Base-by-base conservation (phyloP, 2,329 filamentous ascomycete species). In the Apiospora malaysiana region DNA sequence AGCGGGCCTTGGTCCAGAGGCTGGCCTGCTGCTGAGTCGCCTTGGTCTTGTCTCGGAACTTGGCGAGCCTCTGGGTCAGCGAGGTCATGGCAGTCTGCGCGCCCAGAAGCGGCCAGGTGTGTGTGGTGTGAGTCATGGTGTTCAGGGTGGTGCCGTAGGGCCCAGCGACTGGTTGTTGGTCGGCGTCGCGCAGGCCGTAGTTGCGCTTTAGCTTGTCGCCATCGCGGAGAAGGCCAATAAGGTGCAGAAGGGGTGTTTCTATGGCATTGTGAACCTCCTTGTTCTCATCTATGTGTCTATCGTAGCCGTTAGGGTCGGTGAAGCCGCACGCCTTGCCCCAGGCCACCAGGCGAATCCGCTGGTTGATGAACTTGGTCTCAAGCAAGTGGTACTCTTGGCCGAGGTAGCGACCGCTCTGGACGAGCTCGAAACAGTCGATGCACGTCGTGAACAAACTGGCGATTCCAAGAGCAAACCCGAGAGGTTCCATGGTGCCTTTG, bases 161-260 rank as follows among this genome's bases (percentile, higher is more conserved):
- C 32, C 16, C 27, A 16, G 6, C 10, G 12, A 5, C 56, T 9
- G 21, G 18, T 63, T 63, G 18, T 63, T 63, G 56, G 18, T 40
- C 56, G 32, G 56, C 56, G 10, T 40, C 32, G 56, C 56, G 56
- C 32, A 63, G 32, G 56, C 56, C 56, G 56, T 63, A 63, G 9
- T 63, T 63, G 56, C 56, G 32, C 32, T 40, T 63, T 9, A 63
- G 56, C 56, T 40, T 63, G 21, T 63, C 56, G 56, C 56, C 56
- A 18, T 63, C 56, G 3, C 18, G 18, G 5, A 63, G 32, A 32
- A 63, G 56, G 9, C 32, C 10, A 18, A 63, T 63, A 1, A 63
- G 21, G 21, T 63, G 56, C 32, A 63, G 21, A 9, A 63, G 56
- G 4, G 56, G 40, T 3, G 56, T 4, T 3, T 63, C 56, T 18